These are phyloP conservation scores for Cymbopogon flexuosus DNA, from an alignment of 202 grass and related monocot species.

Conservation along the genomic window DNA sequence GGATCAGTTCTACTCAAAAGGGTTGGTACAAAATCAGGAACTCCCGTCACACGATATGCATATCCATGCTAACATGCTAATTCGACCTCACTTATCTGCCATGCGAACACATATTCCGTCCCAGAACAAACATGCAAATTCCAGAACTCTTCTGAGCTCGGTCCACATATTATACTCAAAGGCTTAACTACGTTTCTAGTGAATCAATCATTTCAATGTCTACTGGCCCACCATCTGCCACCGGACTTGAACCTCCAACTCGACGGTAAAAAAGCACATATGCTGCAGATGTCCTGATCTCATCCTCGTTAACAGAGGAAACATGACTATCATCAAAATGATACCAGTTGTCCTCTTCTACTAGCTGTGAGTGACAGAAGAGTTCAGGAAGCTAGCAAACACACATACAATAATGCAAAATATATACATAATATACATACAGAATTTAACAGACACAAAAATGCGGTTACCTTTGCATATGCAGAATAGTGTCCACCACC, in stretches of 20 bases:
- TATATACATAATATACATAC: neutral
- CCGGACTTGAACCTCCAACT: slow-evolving; percentile 29
- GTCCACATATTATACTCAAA: slow-evolving; percentile 3
- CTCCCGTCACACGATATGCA: neutral
- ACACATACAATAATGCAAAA: neutral
- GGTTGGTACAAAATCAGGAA: neutral
- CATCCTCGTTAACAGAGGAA: slow-evolving; percentile 70
- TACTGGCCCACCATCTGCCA: neutral
- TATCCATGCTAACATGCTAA: neutral
- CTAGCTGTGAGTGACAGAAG: slow-evolving; percentile 44
- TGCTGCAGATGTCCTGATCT: slow-evolving; percentile 70
- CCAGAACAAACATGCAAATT: neutral
- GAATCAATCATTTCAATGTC: slow-evolving; percentile 53
- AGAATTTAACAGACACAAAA: neutral
- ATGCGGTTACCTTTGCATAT: slow-evolving; percentile 66
- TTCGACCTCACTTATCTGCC: neutral
- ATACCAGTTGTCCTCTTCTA: slow-evolving; percentile 83
- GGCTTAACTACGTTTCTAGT: slow-evolving; percentile 21
- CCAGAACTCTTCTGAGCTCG: neutral
- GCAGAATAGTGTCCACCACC: slow-evolving; percentile 97
- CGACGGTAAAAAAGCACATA: slow-evolving; percentile 86
- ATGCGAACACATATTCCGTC: neutral
- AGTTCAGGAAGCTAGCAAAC: slow-evolving; percentile 13
- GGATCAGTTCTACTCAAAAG: slow-evolving; percentile 9
- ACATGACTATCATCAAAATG: slow-evolving; percentile 98